phyloP scores from a whole-genome alignment of 306 rosid species.

The Gastrolobium villosum region DNA sequence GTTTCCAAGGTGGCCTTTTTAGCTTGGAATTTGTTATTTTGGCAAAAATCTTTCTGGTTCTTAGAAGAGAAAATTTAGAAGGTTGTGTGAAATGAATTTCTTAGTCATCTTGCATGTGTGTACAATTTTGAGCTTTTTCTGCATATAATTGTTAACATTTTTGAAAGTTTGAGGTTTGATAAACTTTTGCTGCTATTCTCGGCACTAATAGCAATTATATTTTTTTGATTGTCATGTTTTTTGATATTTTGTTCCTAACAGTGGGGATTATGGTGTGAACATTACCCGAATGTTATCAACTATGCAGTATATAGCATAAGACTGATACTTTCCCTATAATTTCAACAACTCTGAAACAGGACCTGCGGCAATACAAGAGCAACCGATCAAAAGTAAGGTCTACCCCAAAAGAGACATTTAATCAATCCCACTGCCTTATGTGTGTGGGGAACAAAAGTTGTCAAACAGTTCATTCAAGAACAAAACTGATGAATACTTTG shows the following conservation, averaged over 20 bases:
- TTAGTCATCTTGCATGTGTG: slow-evolving; percentile 5
- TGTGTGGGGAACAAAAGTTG: too few relatives aligned
- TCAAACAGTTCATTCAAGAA: too few relatives aligned
- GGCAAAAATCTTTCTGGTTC: neutral
- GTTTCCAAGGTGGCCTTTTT: neutral
- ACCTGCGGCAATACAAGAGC: too few relatives aligned
- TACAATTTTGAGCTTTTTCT: slow-evolving; percentile 14
- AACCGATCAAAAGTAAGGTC: too few relatives aligned
- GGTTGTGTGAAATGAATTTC: slow-evolving; percentile 31
- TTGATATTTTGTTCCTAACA: slow-evolving; percentile 42
- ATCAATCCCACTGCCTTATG: too few relatives aligned
- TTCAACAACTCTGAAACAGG: too few relatives aligned
- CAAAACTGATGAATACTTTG: too few relatives aligned
- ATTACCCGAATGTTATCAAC: too few relatives aligned
- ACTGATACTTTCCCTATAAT: too few relatives aligned
- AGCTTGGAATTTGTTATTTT: slow-evolving; percentile 28
- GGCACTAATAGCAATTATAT: slow-evolving; percentile 19
- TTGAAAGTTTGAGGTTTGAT: slow-evolving; percentile 20
- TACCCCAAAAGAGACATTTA: too few relatives aligned
- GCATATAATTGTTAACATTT: neutral
- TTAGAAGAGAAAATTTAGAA: neutral
- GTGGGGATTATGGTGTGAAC: slow-evolving; percentile 70
- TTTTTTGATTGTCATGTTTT: slow-evolving; percentile 4
- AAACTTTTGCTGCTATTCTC: slow-evolving; percentile 20
- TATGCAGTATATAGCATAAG: too few relatives aligned